phyloP scores from a whole-genome alignment of 2,329 filamentous ascomycete species.

The Alternaria ventricosa region DNA sequence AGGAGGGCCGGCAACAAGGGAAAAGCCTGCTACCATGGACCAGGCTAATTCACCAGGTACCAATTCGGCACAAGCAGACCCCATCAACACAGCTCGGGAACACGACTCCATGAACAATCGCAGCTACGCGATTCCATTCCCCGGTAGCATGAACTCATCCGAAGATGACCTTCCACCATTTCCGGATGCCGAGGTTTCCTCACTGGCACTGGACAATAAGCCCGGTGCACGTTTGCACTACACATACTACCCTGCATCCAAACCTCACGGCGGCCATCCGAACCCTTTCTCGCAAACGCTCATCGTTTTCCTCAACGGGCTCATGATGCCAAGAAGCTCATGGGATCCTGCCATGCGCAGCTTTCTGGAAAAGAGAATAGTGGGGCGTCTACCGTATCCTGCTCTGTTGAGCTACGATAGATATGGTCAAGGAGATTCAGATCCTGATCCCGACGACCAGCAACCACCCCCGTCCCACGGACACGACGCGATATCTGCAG shows the following conservation, averaged over 20 bases:
- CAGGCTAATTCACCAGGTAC: conserved; percentile 19
- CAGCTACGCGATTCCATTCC: conserved; percentile 19
- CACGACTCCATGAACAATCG: conserved; percentile 6
- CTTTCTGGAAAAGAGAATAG: conserved; percentile 38
- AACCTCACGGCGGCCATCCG: conserved; percentile 25
- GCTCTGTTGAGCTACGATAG: conserved; percentile 64
- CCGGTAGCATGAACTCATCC: conserved; percentile 26
- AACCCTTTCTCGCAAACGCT: conserved; percentile 47
- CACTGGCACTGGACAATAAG: conserved; percentile 37
- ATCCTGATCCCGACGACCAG: conserved; percentile 52
- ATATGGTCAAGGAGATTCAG: conserved; percentile 62
- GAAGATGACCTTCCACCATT: conserved; percentile 40
- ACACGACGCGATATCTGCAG: conserved; percentile 56
- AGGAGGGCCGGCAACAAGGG: conserved; percentile 9
- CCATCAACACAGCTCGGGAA: conserved; percentile 7
- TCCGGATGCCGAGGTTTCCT: conserved; percentile 38
- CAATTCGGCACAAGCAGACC: conserved; percentile 14
- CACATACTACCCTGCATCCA: conserved; percentile 43
- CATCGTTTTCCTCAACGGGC: conserved; percentile 55
- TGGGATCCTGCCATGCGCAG: conserved; percentile 47
- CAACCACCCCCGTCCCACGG: conserved; percentile 50
- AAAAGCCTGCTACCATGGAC: conserved; percentile 11
- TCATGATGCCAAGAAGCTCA: conserved; percentile 49
- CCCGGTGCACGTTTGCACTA: conserved; percentile 40
- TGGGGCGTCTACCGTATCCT: conserved; percentile 41